Evolutionary conservation across 805 yeast genomes (phyloP), one percentile per base, ranked within the genome.

Genomic region (Priceomyces castillae): DNA sequence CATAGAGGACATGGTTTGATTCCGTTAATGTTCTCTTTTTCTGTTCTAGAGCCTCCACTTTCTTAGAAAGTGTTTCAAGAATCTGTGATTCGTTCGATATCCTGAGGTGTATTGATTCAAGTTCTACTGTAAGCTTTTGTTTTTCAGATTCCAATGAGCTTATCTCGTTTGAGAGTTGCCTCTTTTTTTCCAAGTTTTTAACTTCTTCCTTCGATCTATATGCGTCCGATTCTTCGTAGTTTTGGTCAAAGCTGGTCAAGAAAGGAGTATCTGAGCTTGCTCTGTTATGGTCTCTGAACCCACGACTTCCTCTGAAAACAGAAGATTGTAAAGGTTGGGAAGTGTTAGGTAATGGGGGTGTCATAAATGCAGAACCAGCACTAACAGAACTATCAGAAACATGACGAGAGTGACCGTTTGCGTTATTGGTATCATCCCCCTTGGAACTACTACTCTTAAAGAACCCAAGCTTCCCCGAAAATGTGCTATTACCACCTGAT

Each of bases 41-140:
- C 0, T 52, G 46, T 23, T 64, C 71, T 48, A 89, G 64, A 15
- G 65, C 73, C 38, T 70, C 74, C 11, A 85, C 70, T 31, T 84
- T 89, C 34, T 64, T 67, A 16, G 66, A 44, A 28, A 83, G 50
- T 4, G 59, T 59, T 2, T 73, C 69, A 48, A 76, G 79, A 1
- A 69, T 63, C 1, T 69, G 57, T 30, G 71, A 68, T 47, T 75
- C 70, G 33, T 60, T 61, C 12, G 62, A 56, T 10, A 81, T 51
- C 46, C 71, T 75, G 30, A 60, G 51, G 40, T 69, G 74, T 44
- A 77, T 42, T n/a, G 63, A 55, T 40, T 73, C 65, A 41, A 77
- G 49, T 18, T 64, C 43, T 23, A 44, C 42, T 37, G 19, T 42
- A 12, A 52, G 42, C 35, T 47, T 50, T 20, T 30, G 31, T 42